phyloP scores from a whole-genome alignment of 331 rosid species.

The Rhamnella rubrinervis region DNA sequence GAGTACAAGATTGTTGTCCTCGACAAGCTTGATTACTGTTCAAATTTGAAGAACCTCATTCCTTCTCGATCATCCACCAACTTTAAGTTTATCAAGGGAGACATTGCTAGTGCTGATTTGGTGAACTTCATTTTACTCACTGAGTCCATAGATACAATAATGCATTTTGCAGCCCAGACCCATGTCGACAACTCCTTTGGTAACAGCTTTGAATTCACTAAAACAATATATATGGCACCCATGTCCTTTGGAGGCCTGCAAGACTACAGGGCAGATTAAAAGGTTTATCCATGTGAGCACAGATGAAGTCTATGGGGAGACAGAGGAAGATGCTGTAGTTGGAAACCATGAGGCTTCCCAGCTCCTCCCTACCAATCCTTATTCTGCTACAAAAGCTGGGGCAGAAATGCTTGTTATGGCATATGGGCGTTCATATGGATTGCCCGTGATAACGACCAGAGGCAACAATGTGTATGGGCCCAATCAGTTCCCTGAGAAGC shows the following conservation, averaged over 20 bases:
- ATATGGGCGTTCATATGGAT: slow-evolving; percentile 61
- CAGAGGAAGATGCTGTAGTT: slow-evolving; percentile 69
- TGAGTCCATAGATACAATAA: slow-evolving; percentile 64
- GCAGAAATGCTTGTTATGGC: slow-evolving; percentile 88
- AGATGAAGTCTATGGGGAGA: slow-evolving; percentile 75
- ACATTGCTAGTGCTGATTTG: slow-evolving; percentile 64
- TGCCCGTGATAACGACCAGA: slow-evolving; percentile 67
- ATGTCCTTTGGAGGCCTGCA: slow-evolving; percentile 80
- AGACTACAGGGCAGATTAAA: slow-evolving; percentile 52
- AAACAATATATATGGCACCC: slow-evolving; percentile 73
- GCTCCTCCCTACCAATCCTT: slow-evolving; percentile 73
- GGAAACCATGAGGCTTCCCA: slow-evolving; percentile 83
- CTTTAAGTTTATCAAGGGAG: slow-evolving; percentile 73
- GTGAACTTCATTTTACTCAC: slow-evolving; percentile 65
- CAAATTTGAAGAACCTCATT: slow-evolving; percentile 58
- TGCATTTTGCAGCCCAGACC: slow-evolving; percentile 85
- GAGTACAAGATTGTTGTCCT: slow-evolving; percentile 64
- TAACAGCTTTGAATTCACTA: slow-evolving; percentile 72
- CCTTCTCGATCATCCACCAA: slow-evolving; percentile 54
- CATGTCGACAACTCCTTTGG: slow-evolving; percentile 81
- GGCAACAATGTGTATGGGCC: slow-evolving; percentile 79
- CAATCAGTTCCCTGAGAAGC: slow-evolving; percentile 71
- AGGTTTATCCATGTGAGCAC: slow-evolving; percentile 80
- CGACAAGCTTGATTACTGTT: slow-evolving; percentile 82
- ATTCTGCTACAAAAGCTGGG: slow-evolving; percentile 77